Percentiles rank a stretch among this genome's conserved stretches.
phyloP scores from a whole-genome alignment of 208 protist genomes.

The Naegleria lovaniensis region DNA sequence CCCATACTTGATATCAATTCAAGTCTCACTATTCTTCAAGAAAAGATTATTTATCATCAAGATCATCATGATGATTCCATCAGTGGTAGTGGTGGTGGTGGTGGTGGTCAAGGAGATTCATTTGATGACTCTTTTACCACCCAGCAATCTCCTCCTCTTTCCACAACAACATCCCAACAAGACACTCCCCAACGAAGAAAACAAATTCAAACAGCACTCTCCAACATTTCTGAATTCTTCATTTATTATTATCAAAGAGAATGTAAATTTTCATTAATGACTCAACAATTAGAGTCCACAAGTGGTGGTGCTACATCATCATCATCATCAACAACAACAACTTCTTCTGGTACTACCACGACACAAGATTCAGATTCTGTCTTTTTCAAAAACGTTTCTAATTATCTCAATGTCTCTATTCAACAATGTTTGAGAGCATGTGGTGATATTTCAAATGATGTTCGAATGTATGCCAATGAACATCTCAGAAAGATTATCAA shows the following conservation, averaged over 20 bases:
- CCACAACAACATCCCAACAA: too few relatives aligned
- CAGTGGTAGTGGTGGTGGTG: too few relatives aligned
- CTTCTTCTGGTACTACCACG: neutral
- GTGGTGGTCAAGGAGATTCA: neutral
- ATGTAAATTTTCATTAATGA: neutral
- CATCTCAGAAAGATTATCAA: conserved; percentile 3
- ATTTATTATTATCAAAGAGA: neutral
- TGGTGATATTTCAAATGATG: neutral
- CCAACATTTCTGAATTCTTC: neutral
- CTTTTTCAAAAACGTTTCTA: neutral
- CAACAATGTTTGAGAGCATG: neutral
- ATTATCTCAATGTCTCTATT: neutral
- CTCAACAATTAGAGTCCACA: neutral
- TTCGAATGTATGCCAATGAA: neutral
- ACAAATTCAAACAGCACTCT: neutral
- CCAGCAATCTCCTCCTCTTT: too few relatives aligned
- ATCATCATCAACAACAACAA: neutral
- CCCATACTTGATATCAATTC: neutral
- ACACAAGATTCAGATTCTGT: neutral
- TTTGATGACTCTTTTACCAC: too few relatives aligned
- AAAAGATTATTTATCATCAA: neutral
- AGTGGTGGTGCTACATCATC: neutral
- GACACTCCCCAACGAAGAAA: neutral
- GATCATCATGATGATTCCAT: neutral
- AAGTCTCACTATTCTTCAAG: neutral